phyloP scores from a whole-genome alignment of 1,139 yeast species.

The Yamadazyma kanchanaburiensis region DNA sequence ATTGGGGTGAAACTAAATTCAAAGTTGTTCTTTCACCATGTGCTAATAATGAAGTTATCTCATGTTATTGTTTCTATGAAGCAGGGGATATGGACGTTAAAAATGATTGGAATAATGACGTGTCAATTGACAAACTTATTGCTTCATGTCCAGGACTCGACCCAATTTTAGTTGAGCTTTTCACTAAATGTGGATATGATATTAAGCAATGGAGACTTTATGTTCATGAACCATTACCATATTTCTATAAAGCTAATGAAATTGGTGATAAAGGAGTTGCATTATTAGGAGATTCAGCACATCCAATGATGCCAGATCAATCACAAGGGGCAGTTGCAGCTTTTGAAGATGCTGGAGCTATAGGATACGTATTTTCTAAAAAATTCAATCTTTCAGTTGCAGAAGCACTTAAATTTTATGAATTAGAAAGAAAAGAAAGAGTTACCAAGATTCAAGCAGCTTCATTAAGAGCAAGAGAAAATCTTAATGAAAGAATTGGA shows the following conservation, averaged over 20 bases:
- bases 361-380: conserved; percentile 13
- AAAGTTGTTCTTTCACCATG: conserved; percentile 26
- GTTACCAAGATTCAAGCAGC: conserved; percentile 26
- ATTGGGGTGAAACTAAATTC: conserved; percentile 23
- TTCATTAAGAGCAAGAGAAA: conserved; percentile 25
- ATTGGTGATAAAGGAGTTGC: conserved; percentile 19
- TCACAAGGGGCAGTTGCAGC: conserved; percentile 43
- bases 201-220: conserved; percentile 28
- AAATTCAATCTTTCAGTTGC: conserved; percentile 16
- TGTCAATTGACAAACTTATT: conserved; percentile 17
- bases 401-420: conserved; percentile 19
- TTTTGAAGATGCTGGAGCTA: conserved; percentile 27
- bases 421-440: conserved; percentile 21
- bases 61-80: conserved; percentile 23
- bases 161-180: conserved; percentile 17
- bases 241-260: conserved; percentile 17
- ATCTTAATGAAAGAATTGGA: conserved; percentile 26
- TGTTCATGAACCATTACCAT: conserved; percentile 23
- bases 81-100: conserved; percentile 13
- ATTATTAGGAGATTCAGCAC: conserved; percentile 37
- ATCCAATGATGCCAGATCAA: conserved; percentile 38
- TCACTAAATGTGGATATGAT: conserved; percentile 23
- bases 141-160: conserved; percentile 18
- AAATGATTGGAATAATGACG: conserved; percentile 21
- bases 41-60: conserved; percentile 20